These are phyloP conservation scores for Leishmania tarentolae DNA, from an alignment of 208 protist species.

Conservation along the genomic window DNA sequence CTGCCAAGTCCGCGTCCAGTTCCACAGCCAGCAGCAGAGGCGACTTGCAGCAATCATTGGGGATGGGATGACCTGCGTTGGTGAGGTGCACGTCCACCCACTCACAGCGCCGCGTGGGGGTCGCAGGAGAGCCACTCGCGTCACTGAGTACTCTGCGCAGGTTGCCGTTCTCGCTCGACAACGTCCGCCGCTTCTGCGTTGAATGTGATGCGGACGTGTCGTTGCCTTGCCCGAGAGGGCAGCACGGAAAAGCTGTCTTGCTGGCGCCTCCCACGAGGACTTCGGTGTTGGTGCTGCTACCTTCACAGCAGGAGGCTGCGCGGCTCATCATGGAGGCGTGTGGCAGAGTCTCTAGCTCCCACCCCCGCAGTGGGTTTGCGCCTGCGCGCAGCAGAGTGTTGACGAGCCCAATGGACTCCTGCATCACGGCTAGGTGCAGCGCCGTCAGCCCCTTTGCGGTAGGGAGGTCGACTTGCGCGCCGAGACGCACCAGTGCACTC, in stretches of 20 bases:
- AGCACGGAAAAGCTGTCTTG: background rate
- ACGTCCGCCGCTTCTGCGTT: background rate
- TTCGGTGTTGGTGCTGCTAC: background rate
- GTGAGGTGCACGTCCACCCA: slow-evolving; percentile 44
- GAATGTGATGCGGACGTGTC: background rate
- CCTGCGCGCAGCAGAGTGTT: slow-evolving; percentile 43
- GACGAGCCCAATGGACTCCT: slow-evolving; percentile 32
- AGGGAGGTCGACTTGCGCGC: slow-evolving; percentile 37
- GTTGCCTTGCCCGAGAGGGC: background rate
- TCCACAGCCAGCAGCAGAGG: slow-evolving; percentile 43
- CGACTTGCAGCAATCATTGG: slow-evolving; percentile 31
- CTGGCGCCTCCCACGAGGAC: background rate
- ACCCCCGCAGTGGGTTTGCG: slow-evolving; percentile 34
- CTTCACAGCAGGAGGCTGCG: slow-evolving; percentile 4
- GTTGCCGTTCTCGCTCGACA: background rate
- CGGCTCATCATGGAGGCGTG: slow-evolving; percentile 4
- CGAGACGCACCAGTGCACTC: slow-evolving; percentile 31
- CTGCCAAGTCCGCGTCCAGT: slow-evolving; percentile 29
- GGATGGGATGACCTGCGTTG: slow-evolving; percentile 33
- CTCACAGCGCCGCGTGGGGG: background rate
- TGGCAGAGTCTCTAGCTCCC: slow-evolving; percentile 21
- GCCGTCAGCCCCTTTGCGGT: slow-evolving; percentile 38
- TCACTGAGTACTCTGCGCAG: background rate
- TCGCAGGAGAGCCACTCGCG: background rate
- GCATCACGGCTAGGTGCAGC: slow-evolving; percentile 45